Evolutionary conservation across 495 filamentous ascomycete genomes (phyloP).

Genomic region (Hypoxylon rickii): DNA sequence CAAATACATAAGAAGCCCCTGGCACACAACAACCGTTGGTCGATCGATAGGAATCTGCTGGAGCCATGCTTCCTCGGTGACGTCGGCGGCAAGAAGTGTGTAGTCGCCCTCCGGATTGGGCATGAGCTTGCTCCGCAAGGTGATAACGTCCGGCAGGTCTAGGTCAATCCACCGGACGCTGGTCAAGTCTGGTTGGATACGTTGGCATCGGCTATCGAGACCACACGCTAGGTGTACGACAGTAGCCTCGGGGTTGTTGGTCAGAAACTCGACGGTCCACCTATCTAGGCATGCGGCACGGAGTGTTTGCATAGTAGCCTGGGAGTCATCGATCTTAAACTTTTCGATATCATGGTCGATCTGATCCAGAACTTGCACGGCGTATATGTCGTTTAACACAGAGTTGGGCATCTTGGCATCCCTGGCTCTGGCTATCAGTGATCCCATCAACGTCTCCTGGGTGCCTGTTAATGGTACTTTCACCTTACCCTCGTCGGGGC

Average conservation of each 20-base stretch:
- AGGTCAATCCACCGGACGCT: slow-evolving; percentile 33
- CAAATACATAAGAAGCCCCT: slow-evolving; percentile 37
- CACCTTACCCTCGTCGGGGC: slow-evolving; percentile 2
- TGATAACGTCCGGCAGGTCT: slow-evolving; percentile 33
- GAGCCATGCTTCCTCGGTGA: slow-evolving; percentile 28
- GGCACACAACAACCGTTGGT: slow-evolving; percentile 26
- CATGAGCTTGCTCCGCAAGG: slow-evolving; percentile 24
- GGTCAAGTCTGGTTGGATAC: slow-evolving; percentile 22
- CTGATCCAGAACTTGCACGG: slow-evolving; percentile 16
- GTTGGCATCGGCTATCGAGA: slow-evolving; percentile 31
- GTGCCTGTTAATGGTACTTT: slow-evolving; percentile 21
- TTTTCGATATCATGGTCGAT: slow-evolving; percentile 26
- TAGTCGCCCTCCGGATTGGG: slow-evolving; percentile 31
- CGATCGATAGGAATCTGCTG: slow-evolving; percentile 26
- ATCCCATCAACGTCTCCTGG: slow-evolving; percentile 24
- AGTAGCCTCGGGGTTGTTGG: slow-evolving; percentile 20
- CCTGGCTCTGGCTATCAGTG: slow-evolving; percentile 18
- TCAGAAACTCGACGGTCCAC: slow-evolving; percentile 30
- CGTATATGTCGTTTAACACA: slow-evolving; percentile 25
- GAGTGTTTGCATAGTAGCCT: slow-evolving; percentile 10
- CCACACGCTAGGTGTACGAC: slow-evolving; percentile 38
- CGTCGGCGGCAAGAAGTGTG: slow-evolving; percentile 18
- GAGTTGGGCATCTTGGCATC: slow-evolving; percentile 18
- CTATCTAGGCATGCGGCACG: slow-evolving; percentile 18
- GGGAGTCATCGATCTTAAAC: slow-evolving; percentile 10